A percentile compares a stretch with the other conserved stretches of the same genome.
Evolutionary conservation across 2,329 filamentous ascomycete species (phyloP).

Genomic region (Aureobasidium sp.): DNA sequence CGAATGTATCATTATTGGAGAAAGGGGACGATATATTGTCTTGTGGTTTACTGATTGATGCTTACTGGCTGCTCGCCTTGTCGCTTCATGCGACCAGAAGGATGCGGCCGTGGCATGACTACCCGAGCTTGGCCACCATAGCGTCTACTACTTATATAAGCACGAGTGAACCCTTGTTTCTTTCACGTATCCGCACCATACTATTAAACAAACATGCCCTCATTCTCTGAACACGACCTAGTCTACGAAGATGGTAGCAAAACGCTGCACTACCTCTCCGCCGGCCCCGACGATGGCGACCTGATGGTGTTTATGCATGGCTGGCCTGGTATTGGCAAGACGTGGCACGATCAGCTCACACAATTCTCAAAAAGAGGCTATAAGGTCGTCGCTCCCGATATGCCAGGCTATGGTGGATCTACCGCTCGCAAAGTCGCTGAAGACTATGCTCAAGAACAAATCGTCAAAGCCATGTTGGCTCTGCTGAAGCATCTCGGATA

Average conservation of each 20-base stretch:
- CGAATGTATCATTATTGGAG: not conserved
- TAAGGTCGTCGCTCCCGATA: slow-evolving; percentile 25
- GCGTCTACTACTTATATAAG: not conserved
- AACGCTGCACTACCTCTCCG: slow-evolving; percentile 23
- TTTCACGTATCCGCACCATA: not conserved
- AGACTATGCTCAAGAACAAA: slow-evolving; percentile 27
- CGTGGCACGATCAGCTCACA: slow-evolving; percentile 29
- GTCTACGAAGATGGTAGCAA: slow-evolving; percentile 19
- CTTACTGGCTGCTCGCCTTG: not conserved
- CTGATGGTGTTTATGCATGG: slow-evolving; percentile 25
- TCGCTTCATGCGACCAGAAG: not conserved
- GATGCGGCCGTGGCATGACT: not conserved
- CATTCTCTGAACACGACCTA: slow-evolving; percentile 19
- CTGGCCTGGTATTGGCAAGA: slow-evolving; percentile 30
- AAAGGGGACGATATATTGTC: not conserved
- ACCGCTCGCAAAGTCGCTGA: slow-evolving; percentile 23
- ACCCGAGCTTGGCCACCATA: not conserved
- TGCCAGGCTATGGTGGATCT: slow-evolving; percentile 31
- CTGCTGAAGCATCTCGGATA: slow-evolving; percentile 33
- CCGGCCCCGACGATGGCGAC: slow-evolving; percentile 21
- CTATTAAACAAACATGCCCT: slow-evolving; percentile 13
- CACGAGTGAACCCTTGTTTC: not conserved
- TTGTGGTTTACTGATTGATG: not conserved
- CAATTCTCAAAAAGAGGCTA: slow-evolving; percentile 25
- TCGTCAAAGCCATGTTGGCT: slow-evolving; percentile 27